Evolutionary conservation across 148 eudicot species (phyloP), one percentile per base, ranked within the genome.

Genomic region (Chenopodium quinoa): DNA sequence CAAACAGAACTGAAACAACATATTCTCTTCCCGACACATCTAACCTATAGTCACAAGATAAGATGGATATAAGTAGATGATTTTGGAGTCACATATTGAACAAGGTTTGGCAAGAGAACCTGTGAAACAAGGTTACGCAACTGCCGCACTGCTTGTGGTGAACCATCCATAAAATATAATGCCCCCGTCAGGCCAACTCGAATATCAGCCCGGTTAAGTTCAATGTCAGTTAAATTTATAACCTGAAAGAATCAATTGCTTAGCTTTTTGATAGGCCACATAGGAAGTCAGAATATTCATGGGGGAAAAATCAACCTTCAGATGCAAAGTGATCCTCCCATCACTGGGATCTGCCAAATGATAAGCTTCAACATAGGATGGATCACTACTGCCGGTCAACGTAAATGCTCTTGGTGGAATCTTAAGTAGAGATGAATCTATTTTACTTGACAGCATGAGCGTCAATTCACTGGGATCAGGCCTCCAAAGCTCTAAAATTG

Each of bases 321-420:
- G 83, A 83, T 96, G 99, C 82, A 96, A 88, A 78, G 95, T 93
- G 82, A 96, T 89, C 86, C 93, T 90, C 78, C 98, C 99, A 88
- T 96, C 99, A 86, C 85, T 90, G 71, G 98, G 94, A 88, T 96
- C 99, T 73, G 98, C 85, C 88, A 96, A 89, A 87, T 93, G 98
- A 89, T 93, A 96, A 60, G 93, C 99, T 90, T 96, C 99, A 64
- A 92, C 93, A 84, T 93, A 96, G 84, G 98, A 96, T 79, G 98
- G 98, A 89, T 96, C 99, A 54, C 99, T 96, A 86, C 99, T 93
- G 68, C 97, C 99, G 56, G 93, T 89, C 86, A 96, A 89, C 73
- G 98, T 82, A 76, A 68, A 84, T 77, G 99, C 94, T 86, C 88
- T 89, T 60, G 99, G 99, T 78, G 98, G 92, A 75, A 91, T 89